Conservation (phyloP, 2,329 filamentous ascomycete genomes). For the Apiospora rasikravindrae region DNA sequence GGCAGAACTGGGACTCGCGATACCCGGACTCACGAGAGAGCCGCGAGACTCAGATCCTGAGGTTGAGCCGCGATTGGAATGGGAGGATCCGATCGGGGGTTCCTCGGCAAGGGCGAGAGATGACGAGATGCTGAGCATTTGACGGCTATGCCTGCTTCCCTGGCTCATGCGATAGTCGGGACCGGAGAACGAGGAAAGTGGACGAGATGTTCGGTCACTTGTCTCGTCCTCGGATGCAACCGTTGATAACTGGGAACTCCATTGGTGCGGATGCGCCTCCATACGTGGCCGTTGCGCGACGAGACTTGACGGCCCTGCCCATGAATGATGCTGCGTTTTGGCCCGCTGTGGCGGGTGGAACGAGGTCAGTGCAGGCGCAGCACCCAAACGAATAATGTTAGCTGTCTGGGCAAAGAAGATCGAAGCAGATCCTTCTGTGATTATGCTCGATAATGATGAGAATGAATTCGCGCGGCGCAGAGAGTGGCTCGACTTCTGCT, state of each 20-base stretch:
- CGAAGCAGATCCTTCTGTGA: slow-evolving; percentile 52
- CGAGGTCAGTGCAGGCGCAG: slow-evolving; percentile 33
- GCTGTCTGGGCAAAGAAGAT: slow-evolving; percentile 46
- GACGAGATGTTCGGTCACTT: slow-evolving; percentile 55
- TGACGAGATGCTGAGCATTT: slow-evolving; percentile 63
- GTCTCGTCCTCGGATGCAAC: slow-evolving; percentile 67
- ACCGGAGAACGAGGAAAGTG: slow-evolving; percentile 50
- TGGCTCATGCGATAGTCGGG: slow-evolving; percentile 54
- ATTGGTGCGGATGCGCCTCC: slow-evolving; percentile 60
- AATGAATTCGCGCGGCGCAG: slow-evolving; percentile 56
- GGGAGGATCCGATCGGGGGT: slow-evolving; percentile 27
- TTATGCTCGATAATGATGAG: slow-evolving; percentile 60
- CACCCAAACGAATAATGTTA: slow-evolving; percentile 44
- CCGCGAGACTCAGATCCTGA: not conserved
- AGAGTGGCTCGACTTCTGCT: slow-evolving; percentile 57
- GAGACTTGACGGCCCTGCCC: slow-evolving; percentile 32
- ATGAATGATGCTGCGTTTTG: slow-evolving; percentile 34
- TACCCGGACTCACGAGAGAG: slow-evolving; percentile 1
- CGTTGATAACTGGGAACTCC: slow-evolving; percentile 68
- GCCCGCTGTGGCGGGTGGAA: slow-evolving; percentile 9
- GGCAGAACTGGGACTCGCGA: slow-evolving; percentile 45
- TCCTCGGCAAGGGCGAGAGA: slow-evolving; percentile 51
- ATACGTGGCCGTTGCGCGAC: slow-evolving; percentile 41
- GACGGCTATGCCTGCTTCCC: slow-evolving; percentile 54
- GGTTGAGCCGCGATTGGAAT: not conserved